Evolutionary conservation across 1,284 basidiomycete species (phyloP).

Genomic region (Vanrija sp.): DNA sequence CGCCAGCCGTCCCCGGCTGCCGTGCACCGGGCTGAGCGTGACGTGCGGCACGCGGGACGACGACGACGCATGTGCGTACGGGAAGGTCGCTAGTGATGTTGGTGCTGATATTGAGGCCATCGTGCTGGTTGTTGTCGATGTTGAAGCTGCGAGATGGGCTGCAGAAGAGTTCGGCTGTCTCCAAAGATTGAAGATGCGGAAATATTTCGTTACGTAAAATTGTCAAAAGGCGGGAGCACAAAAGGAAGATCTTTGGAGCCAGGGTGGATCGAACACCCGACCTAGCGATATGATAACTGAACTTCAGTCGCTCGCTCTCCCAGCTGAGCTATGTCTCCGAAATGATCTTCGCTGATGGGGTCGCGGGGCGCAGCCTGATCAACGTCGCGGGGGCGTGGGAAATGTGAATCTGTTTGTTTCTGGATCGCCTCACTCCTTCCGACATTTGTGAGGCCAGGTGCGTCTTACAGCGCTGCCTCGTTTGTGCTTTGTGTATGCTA

Average conservation of each 20-base stretch:
- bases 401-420: too few relatives aligned
- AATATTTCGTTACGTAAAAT: background rate
- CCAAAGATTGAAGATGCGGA: background rate
- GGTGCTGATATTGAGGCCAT: conserved; percentile 43
- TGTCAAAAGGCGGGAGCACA: background rate
- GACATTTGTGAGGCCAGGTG: too few relatives aligned
- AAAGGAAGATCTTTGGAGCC: conserved; percentile 1
- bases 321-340: conserved; percentile 9
- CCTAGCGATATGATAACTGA: conserved; percentile 5
- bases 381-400: too few relatives aligned
- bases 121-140: background rate
- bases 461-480: too few relatives aligned
- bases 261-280: conserved; percentile 12
- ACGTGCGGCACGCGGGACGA: conserved; percentile 39
- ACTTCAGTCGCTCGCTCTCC: conserved; percentile 11
- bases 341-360: too few relatives aligned
- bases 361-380: too few relatives aligned
- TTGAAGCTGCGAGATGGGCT: background rate
- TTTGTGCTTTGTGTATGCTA: too few relatives aligned
- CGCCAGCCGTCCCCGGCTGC: conserved; percentile 30
- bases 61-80: conserved; percentile 36
- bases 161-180: background rate
- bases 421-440: too few relatives aligned
- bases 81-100: conserved; percentile 40
- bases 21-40: conserved; percentile 35